Percentiles rank a stretch among this genome's conserved stretches.
phyloP scores from a whole-genome alignment of 345 rosid species.

The Syzygium oleosum region DNA sequence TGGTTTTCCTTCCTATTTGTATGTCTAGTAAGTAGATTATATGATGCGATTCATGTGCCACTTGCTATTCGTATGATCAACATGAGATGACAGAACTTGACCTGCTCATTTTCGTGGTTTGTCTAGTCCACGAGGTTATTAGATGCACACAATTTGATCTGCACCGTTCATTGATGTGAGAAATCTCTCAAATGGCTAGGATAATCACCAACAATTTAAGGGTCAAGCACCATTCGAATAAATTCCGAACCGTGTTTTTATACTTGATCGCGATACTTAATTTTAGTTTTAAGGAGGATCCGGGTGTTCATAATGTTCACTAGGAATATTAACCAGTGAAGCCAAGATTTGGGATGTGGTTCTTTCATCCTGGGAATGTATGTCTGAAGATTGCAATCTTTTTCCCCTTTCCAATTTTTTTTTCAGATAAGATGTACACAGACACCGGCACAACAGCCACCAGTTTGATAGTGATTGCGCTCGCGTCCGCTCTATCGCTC shows the following conservation, averaged over 20 bases:
- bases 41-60: background rate
- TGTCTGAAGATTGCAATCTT: background rate
- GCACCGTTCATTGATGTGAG: background rate
- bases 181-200: background rate
- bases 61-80: background rate
- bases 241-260: background rate
- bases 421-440: conserved; percentile 26
- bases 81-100: background rate
- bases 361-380: background rate
- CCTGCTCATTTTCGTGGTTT: background rate
- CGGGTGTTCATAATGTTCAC: background rate
- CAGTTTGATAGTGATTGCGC: conserved; percentile 45
- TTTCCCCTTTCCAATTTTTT: background rate
- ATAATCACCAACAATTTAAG: background rate
- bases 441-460: conserved; percentile 20
- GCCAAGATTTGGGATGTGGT: background rate
- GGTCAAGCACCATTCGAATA: background rate
- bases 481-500: conserved; percentile 62
- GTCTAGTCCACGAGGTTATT: background rate
- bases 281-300: background rate
- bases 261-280: background rate
- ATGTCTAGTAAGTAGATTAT: background rate
- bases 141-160: background rate
- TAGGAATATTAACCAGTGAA: background rate
- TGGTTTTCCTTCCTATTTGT: background rate